Evolutionary conservation across 495 filamentous ascomycete genomes (phyloP).

Genomic region (Penicillium cinerascens): DNA sequence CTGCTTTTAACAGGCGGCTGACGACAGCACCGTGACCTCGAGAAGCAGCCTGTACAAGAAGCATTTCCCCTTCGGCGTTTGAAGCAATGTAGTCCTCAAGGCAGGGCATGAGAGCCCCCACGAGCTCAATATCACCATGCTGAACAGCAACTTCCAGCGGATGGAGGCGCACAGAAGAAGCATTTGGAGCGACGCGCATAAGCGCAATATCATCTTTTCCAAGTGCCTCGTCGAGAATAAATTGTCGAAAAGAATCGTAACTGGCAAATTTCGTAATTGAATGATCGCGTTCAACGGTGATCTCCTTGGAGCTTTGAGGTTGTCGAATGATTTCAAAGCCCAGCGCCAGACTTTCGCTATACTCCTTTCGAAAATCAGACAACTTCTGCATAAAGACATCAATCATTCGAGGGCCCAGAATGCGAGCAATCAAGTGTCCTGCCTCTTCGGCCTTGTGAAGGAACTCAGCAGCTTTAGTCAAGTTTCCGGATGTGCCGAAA

Average conservation of each 20-base stretch:
- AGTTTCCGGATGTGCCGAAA: conserved; percentile 21
- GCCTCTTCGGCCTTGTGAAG: conserved; percentile 16
- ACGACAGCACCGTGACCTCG: not conserved
- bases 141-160: not conserved
- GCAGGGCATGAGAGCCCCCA: not conserved
- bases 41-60: not conserved
- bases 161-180: not conserved
- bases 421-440: conserved; percentile 4
- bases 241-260: not conserved
- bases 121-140: not conserved
- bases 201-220: not conserved
- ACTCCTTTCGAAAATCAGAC: not conserved
- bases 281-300: not conserved
- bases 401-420: conserved; percentile 6
- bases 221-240: not conserved
- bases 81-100: not conserved
- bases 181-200: not conserved
- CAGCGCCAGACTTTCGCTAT: conserved; percentile 3
- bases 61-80: not conserved
- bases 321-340: not conserved
- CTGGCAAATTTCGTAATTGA: conserved; percentile 1
- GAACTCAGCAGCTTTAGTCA: conserved; percentile 14
- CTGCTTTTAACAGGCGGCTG: not conserved
- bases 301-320: not conserved
- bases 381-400: conserved; percentile 5